Evolutionary conservation across 257 asterid genomes (phyloP).

Genomic region (Mentha longifolia): DNA sequence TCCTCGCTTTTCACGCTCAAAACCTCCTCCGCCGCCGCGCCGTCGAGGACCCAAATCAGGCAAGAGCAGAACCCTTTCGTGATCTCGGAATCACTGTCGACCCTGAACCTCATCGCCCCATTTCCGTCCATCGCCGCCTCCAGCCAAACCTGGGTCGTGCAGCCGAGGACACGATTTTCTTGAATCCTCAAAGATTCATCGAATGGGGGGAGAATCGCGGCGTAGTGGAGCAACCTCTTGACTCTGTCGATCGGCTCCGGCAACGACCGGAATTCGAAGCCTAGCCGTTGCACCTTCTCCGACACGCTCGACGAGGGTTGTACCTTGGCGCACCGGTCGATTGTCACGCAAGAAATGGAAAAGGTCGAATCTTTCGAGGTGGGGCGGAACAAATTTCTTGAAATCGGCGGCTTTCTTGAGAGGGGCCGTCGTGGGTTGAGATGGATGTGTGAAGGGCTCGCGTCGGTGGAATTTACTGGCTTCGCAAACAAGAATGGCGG

Average conservation of each 20-base stretch:
- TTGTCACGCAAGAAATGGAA: constrained; percentile 24
- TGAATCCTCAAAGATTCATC: constrained; percentile 45
- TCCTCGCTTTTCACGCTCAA: constrained; percentile 60
- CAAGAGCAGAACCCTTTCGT: constrained; percentile 84
- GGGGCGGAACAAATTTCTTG: background rate
- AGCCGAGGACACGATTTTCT: constrained; percentile 76
- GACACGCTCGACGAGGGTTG: constrained; percentile 42
- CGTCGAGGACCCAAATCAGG: constrained; percentile 74
- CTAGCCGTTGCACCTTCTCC: constrained; percentile 48
- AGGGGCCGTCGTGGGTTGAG: constrained; percentile 1
- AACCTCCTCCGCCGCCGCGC: constrained; percentile 66
- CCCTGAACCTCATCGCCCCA: constrained; percentile 49
- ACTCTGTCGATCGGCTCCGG: constrained; percentile 74
- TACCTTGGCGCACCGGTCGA: background rate
- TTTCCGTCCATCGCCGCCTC: constrained; percentile 53
- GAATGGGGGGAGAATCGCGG: constrained; percentile 52
- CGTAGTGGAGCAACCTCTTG: constrained; percentile 64
- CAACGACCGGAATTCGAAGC: constrained; percentile 63
- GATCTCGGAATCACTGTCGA: constrained; percentile 84
- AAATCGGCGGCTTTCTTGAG: constrained; percentile 28
- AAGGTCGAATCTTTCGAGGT: constrained; percentile 21
- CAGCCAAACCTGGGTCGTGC: constrained; percentile 93
- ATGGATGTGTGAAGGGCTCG: constrained; percentile 21
- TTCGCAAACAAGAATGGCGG: constrained; percentile 12
- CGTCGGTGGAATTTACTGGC: constrained; percentile 4